Evolutionary conservation across 345 rosid genomes (phyloP).

Genomic region (Tarenaya hassleriana): DNA sequence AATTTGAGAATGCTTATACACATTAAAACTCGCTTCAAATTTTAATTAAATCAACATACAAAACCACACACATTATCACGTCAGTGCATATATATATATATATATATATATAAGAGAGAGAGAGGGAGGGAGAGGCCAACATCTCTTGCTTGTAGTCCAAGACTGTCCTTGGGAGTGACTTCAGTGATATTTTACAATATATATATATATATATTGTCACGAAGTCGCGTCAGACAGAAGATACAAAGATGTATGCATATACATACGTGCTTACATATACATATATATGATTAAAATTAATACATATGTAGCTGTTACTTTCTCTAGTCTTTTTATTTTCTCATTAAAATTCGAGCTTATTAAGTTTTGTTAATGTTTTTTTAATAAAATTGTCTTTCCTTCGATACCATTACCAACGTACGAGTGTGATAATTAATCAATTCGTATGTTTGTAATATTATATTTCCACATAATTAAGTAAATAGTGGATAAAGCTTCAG

Average conservation of each 20-base stretch:
- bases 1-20: too few relatives aligned
- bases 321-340: constrained; percentile 28
- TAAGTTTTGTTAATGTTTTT: too few relatives aligned
- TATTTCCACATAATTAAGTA: constrained; percentile 17
- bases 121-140: constrained; percentile 18
- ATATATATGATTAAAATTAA: too few relatives aligned
- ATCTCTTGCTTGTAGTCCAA: constrained; percentile 32
- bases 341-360: constrained; percentile 28
- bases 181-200: constrained; percentile 24
- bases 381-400: constrained; percentile 26
- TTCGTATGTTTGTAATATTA: too few relatives aligned
- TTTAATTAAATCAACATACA: too few relatives aligned
- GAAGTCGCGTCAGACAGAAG: background rate
- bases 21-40: too few relatives aligned
- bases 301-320: constrained; percentile 26
- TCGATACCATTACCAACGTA: constrained; percentile 27
- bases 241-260: background rate
- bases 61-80: too few relatives aligned
- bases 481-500: constrained; percentile 26
- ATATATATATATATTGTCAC: too few relatives aligned
- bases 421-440: too few relatives aligned
- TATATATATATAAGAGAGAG: constrained; percentile 13
- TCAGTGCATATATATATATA: constrained; percentile 7
- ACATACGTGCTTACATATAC: too few relatives aligned
- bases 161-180: constrained; percentile 26